These are phyloP conservation scores for Suillus decipiens DNA, from an alignment of 768 basidiomycete species.

Conservation along the genomic window DNA sequence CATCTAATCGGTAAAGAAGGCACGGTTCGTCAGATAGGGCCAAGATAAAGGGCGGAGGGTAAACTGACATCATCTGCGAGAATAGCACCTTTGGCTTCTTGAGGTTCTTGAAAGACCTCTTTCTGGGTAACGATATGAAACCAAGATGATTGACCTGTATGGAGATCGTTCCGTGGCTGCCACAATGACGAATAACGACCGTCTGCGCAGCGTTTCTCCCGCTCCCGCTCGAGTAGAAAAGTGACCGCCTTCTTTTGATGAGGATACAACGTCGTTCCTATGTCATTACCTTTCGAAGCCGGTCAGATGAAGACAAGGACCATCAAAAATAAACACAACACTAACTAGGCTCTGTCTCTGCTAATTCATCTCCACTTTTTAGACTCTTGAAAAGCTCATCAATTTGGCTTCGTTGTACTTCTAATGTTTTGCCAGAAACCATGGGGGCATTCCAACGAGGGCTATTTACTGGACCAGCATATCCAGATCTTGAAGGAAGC, in stretches of 20 bases:
- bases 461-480: slow-evolving; percentile 37
- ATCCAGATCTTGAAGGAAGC: slow-evolving; percentile 43
- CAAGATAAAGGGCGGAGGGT: slow-evolving; percentile 16
- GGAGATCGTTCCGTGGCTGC: slow-evolving; percentile 56
- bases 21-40: slow-evolving; percentile 18
- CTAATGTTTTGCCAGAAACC: slow-evolving; percentile 74
- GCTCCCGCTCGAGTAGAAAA: slow-evolving; percentile 88
- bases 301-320: slow-evolving; percentile 18
- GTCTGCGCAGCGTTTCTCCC: slow-evolving; percentile 56
- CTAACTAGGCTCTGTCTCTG: slow-evolving; percentile 85
- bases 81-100: slow-evolving; percentile 83
- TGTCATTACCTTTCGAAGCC: slow-evolving; percentile 52
- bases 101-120: slow-evolving; percentile 65
- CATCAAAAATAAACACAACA: slow-evolving; percentile 22
- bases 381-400: slow-evolving; percentile 92
- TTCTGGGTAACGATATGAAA: slow-evolving; percentile 83
- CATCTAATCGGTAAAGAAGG: slow-evolving; percentile 60
- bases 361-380: slow-evolving; percentile 83
- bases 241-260: slow-evolving; percentile 98
- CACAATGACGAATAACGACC: slow-evolving; percentile 74
- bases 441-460: slow-evolving; percentile 59
- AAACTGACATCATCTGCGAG: slow-evolving; percentile 92
- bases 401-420: slow-evolving; percentile 90
- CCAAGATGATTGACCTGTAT: slow-evolving; percentile 59
- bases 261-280: slow-evolving; percentile 88